Conservation (phyloP, 306 rosid genomes). For the Cucurbita argyrosperma region DNA sequence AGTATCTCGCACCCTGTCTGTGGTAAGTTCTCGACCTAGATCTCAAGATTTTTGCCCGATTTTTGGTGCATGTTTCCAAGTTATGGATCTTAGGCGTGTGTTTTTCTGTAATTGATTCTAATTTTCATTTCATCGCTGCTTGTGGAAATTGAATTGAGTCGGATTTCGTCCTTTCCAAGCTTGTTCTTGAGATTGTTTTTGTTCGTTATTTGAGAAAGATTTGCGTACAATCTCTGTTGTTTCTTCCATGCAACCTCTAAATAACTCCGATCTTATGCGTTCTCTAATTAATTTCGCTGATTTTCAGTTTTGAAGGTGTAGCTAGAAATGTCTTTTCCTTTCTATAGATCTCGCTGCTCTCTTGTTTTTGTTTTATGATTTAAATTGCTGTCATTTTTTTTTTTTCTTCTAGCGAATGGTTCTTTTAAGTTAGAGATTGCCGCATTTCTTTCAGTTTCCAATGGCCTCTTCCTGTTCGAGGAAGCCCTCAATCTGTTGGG, state of each 20-base stretch:
- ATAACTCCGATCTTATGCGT: background rate
- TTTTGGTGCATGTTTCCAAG: background rate
- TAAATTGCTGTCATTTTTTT: background rate
- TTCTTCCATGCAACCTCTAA: background rate
- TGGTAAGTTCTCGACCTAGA: slow-evolving; percentile 4
- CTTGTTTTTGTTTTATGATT: background rate
- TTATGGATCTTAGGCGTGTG: background rate
- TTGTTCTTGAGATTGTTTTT: background rate
- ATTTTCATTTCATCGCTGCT: background rate
- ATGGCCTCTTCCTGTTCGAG: slow-evolving; percentile 16
- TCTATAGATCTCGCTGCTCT: background rate
- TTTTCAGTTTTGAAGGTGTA: background rate
- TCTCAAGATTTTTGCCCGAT: background rate
- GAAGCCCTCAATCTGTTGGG: slow-evolving; percentile 7
- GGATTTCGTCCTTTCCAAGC: background rate
- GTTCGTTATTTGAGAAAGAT: background rate
- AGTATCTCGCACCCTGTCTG: background rate
- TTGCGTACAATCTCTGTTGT: background rate
- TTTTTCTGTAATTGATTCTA: background rate
- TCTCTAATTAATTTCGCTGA: background rate
- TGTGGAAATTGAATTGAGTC: background rate
- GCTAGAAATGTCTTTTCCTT: background rate
- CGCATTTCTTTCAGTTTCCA: background rate
- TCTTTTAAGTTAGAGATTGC: background rate
- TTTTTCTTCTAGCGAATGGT: background rate